phyloP scores from a whole-genome alignment of 1,284 basidiomycete genomes.

The Porphyrellus sp. region DNA sequence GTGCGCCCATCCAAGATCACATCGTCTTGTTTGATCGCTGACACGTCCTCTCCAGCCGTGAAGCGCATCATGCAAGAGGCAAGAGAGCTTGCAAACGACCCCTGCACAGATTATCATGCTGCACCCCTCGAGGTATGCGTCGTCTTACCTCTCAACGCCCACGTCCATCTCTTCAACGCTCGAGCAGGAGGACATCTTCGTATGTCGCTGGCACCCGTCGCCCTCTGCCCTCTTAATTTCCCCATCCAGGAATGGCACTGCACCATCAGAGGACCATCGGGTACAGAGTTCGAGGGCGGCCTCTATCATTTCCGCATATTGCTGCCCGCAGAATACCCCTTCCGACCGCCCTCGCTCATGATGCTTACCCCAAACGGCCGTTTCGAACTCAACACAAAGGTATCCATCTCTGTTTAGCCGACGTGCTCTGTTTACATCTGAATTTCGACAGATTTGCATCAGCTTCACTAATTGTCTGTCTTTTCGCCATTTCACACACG shows the following conservation, averaged over 20 bases:
- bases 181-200: slow-evolving; percentile 75
- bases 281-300: slow-evolving; percentile 89
- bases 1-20: slow-evolving; percentile 38
- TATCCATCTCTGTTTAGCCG: slow-evolving; percentile 39
- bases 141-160: background rate
- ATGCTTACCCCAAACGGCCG: slow-evolving; percentile 94
- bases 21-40: background rate
- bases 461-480: slow-evolving; percentile 83
- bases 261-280: slow-evolving; percentile 84
- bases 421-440: slow-evolving; percentile 15
- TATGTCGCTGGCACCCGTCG: slow-evolving; percentile 36
- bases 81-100: slow-evolving; percentile 79
- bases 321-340: slow-evolving; percentile 91
- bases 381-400: slow-evolving; percentile 95
- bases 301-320: slow-evolving; percentile 91
- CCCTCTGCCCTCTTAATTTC: slow-evolving; percentile 31
- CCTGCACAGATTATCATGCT: slow-evolving; percentile 79
- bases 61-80: slow-evolving; percentile 98
- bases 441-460: slow-evolving; percentile 73
- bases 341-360: slow-evolving; percentile 91
- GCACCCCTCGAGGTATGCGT: slow-evolving; percentile 76
- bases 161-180: slow-evolving; percentile 12
- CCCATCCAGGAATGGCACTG: slow-evolving; percentile 89
- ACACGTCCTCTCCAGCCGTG: slow-evolving; percentile 50
- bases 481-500: slow-evolving; percentile 16